A percentile compares a stretch with the other conserved stretches of the same genome.
Conservation (phyloP, 495 filamentous ascomycete species). For the Choiromyces venosus region DNA sequence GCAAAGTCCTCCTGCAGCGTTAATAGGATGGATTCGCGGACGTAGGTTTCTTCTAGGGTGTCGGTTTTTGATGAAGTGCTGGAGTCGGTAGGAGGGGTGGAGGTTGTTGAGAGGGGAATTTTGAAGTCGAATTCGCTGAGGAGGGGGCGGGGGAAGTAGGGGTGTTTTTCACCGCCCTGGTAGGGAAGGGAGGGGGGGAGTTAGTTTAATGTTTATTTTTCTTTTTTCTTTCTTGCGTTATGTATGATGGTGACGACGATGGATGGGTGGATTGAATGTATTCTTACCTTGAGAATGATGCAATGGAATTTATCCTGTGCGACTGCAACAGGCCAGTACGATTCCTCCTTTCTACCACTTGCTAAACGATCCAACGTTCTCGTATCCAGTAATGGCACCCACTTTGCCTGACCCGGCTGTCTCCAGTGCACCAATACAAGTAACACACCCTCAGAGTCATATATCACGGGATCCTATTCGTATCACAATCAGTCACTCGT, state of each 20-base stretch:
- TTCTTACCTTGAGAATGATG: constrained; percentile 76
- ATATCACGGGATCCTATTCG: constrained; percentile 78
- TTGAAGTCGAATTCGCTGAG: constrained; percentile 91
- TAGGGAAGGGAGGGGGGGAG: not conserved
- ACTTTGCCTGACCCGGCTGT: constrained; percentile 71
- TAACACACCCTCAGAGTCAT: constrained; percentile 81
- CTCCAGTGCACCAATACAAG: constrained; percentile 89
- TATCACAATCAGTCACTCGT: constrained; percentile 8
- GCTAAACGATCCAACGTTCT: constrained; percentile 72
- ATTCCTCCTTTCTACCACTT: constrained; percentile 76
- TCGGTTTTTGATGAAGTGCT: constrained; percentile 35
- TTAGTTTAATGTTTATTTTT: not conserved
- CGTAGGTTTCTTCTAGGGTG: constrained; percentile 66
- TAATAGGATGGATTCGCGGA: constrained; percentile 65
- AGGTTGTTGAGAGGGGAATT: constrained; percentile 62
- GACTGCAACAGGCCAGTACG: constrained; percentile 92
- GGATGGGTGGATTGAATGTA: too few relatives aligned
- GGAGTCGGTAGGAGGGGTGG: constrained; percentile 7
- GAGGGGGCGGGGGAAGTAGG: constrained; percentile 88
- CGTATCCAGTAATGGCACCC: constrained; percentile 90
- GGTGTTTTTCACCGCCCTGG: constrained; percentile 74
- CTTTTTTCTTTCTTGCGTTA: not conserved
- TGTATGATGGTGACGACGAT: too few relatives aligned
- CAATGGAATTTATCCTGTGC: constrained; percentile 92
- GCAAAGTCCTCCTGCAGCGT: constrained; percentile 67